Base-by-base conservation (phyloP, 257 asterid genomes). In the Scutellaria galericulata region DNA sequence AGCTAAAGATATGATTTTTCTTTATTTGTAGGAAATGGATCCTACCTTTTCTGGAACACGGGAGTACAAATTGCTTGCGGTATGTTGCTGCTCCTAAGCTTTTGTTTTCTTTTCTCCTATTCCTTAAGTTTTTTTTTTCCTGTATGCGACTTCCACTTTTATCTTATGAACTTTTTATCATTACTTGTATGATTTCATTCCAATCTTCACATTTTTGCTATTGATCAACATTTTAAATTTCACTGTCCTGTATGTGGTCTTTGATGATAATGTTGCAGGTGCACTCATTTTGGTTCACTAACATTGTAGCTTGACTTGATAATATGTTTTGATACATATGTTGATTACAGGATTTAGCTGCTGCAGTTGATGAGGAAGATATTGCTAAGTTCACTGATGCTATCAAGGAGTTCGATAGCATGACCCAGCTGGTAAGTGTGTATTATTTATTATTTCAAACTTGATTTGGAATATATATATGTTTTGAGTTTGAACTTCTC, bases 21-120 rank as follows among this genome's bases (percentile, higher is more conserved):
- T 62, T 66, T 18, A 42, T 77, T 67, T 83, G 66, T 85, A 94
- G 99, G 97, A 94, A 24, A 72, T 94, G 81, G 99, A 94, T 86
- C 99, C 97, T 50, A 89, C 99, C 67, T 94, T 94, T 82, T 88
- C 96, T 37, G 97, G 97, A 76, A 88, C 99, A 31, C 92, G 97
- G 2, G 99, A 91, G 70, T 89, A 78, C 86, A 92, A 83, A 85
- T 79, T 94, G 83, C 85, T 94, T 57, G 72, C 76, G 86, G 98
- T 89, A 83, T 72, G 94, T 83, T 42, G 15, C 54, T 50, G 15
- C 63, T 71, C 57, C 27, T 53, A 58, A 50, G 61, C 78, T 51
- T 64, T 20, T 18, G 14, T 68, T 53, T 44, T 67, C 7, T 18
- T 62, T 44, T 52, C 74, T 54, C 39, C 13, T 15, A 2, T 31